Base-by-base conservation (phyloP, 306 rosid species). In the Rubus idaeus region DNA sequence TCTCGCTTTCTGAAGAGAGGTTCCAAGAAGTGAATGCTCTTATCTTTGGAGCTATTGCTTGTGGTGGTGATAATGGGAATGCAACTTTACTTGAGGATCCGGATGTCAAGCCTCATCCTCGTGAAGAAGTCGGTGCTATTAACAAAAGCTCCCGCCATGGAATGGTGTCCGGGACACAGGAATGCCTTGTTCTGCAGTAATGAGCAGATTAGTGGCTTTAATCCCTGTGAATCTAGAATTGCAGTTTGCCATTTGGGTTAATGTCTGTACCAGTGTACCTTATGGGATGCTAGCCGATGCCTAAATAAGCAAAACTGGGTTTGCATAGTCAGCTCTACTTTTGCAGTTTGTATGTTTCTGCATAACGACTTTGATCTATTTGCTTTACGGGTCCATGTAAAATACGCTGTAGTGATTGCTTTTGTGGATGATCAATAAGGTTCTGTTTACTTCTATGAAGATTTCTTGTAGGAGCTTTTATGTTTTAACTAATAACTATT, bases 1-100 rank as follows among this genome's bases (percentile, higher is more conserved):
- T 94, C 16, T 94, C 98, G 18, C 94, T 94, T 49, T 94, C 98
- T 1, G 91, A 90, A 73, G 97, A 84, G 81, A 87, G 98, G 86
- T 94, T 91, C 74, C 84, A 85, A 78, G 98, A 94, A 87, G 98
- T 94, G 81, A 82, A 71, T 44, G 89, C 89, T 44, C 88, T 92
- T 70, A 81, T 95, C 11, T 92, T 92, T 65, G 93, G 86, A 86
- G 91, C 89, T 76, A 84, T 89, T 71, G 81, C 86, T 73, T 78
- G 77, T 18, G 79, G 78, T 17, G 77, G 0, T 23, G 88, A 78
- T 6, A 53, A 79, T 10, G 78, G 44, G 37, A 71, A 49, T 49
- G 75, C 14, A 64, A 53, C 61, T 45, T 37, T 30, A 12, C 67
- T 37, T 0, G 72, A 78, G 79, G 86, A 78, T 75, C 47, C 41